Base-by-base conservation (phyloP, 768 basidiomycete genomes). In the Mycena haematopus region DNA sequence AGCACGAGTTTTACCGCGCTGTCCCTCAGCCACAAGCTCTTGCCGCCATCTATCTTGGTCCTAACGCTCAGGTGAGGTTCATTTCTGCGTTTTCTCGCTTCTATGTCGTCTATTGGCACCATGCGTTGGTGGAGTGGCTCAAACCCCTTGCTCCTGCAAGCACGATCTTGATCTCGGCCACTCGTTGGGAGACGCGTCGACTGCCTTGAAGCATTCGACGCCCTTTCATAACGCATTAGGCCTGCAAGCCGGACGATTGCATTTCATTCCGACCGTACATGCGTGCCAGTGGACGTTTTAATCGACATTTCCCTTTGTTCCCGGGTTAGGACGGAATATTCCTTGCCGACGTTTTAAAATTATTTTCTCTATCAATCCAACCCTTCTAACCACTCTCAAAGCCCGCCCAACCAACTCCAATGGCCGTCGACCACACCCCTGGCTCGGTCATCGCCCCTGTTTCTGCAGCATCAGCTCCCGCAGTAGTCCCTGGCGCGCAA, bases 1-100 rank as follows among this genome's bases (percentile, higher is more conserved):
- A 93, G 70, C 91, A 93, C 73, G 85, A 89, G 58, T 79, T 86
- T 67, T 93, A 85, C 72, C 83, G 84, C 24, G 84, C 90, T 29
- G 71, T 84, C 49, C 89, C 91, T 25, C 82, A 86, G 62, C 91
- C 90, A 29, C 79, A 79, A 17, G 82, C 81, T 52, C 84, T 93
- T 40, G 87, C 86, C 36, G 81, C 78, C 51, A 75, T 90, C 58
- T 92, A 90, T 75, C 75, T 84, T 60, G 91, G 91, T 36, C 75
- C 81, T n/a, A 74, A 75, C 55, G 64, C 73, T 7, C 54, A 57
- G 51, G 65, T 63, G 54, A 53, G 65, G n/a, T 42, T 29, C n/a
- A 5, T 42, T 22, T 27, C 11, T 6, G 10, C 8, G n/a, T 38
- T 56, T 21, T 59, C 22, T 47, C 15, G 25, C 14, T 7, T 58